Conservation (phyloP, 495 filamentous ascomycete genomes). For the Annulohypoxylon stygium region DNA sequence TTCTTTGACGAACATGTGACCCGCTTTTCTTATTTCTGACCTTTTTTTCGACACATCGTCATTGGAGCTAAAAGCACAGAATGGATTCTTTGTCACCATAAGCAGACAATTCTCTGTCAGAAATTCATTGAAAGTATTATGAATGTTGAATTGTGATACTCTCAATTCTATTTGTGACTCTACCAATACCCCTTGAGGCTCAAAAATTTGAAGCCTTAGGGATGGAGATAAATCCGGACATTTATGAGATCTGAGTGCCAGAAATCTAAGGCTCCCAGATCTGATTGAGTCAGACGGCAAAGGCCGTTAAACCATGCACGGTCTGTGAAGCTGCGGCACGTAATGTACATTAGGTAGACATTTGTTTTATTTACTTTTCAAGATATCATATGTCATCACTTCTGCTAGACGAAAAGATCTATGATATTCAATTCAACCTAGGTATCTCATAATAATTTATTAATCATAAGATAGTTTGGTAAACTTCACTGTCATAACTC, state of each 20-base stretch:
- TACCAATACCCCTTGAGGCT: not conserved
- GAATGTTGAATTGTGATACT: not conserved
- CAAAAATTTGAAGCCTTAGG: not conserved
- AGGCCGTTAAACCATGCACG: constrained; percentile 10
- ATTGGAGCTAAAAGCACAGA: constrained; percentile 32
- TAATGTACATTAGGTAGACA: not conserved
- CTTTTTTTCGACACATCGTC: constrained; percentile 10
- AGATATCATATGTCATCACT: not conserved
- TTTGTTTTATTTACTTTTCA: not conserved
- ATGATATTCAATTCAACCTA: not conserved
- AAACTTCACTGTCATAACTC: not conserved
- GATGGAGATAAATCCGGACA: not conserved
- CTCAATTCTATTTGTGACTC: constrained; percentile 3
- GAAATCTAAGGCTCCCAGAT: constrained; percentile 28
- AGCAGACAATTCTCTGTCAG: no score
- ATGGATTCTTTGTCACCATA: constrained; percentile 9
- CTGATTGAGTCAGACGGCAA: constrained; percentile 35
- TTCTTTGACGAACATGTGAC: not conserved
- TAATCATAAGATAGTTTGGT: no score
- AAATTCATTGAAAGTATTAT: not conserved
- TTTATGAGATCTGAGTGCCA: constrained; percentile 22
- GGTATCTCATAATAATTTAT: no score
- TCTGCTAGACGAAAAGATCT: no score
- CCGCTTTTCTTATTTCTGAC: not conserved
- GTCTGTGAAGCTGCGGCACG: constrained; percentile 2